A percentile compares a stretch with the other conserved stretches of the same genome.
Evolutionary conservation across 441 rosid genomes (phyloP).

Genomic region (Hura crepitans): DNA sequence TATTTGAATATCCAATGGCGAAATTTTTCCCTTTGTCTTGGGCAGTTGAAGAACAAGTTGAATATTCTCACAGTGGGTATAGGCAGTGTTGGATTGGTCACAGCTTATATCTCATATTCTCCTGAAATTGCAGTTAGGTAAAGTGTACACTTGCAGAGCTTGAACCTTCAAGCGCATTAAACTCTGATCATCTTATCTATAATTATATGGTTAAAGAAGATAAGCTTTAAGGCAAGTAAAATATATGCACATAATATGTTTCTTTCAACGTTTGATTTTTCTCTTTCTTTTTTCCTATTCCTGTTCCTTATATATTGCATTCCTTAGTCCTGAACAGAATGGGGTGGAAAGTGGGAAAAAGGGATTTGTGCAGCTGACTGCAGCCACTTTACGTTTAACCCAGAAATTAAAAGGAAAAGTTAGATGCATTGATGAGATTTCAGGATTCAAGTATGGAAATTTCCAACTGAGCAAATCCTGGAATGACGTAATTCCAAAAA

Average conservation of each 20-base stretch:
- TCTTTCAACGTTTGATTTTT: not conserved
- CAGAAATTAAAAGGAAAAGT: not conserved
- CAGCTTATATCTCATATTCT: conserved; percentile 70
- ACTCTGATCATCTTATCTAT: not conserved
- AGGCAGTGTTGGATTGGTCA: conserved; percentile 75
- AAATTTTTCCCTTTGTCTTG: not conserved
- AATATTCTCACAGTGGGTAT: conserved; percentile 66
- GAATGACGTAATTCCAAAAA: not conserved
- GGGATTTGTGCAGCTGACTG: not conserved
- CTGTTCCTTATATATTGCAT: not conserved
- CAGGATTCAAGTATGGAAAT: not conserved
- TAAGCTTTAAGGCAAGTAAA: not conserved
- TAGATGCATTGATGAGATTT: not conserved
- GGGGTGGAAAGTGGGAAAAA: not conserved
- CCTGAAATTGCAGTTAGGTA: conserved; percentile 84
- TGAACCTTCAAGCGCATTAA: not conserved
- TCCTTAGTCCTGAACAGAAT: not conserved
- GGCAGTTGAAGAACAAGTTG: conserved; percentile 64
- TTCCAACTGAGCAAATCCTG: not conserved
- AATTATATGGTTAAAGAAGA: not conserved
- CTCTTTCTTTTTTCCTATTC: not conserved
- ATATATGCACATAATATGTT: not conserved
- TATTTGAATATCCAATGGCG: not conserved
- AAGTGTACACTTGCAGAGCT: conserved; percentile 20
- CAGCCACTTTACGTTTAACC: not conserved